phyloP scores from a whole-genome alignment of 202 grass and related monocot genomes.

The Miscanthus sacchariflorus region DNA sequence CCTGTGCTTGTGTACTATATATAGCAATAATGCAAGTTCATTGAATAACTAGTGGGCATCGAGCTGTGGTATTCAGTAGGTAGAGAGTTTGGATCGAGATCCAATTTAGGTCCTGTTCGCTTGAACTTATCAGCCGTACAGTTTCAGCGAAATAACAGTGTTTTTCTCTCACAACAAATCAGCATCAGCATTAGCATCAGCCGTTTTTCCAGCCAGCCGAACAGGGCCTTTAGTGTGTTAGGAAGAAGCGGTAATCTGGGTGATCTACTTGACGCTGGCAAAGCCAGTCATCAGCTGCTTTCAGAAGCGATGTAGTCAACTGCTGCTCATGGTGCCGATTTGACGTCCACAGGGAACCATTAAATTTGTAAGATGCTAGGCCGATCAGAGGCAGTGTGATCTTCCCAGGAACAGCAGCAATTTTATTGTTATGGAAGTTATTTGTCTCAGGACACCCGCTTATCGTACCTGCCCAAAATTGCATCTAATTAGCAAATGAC shows the following conservation, averaged over 20 bases:
- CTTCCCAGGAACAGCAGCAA: constrained; percentile 51
- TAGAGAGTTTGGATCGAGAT: constrained; percentile 31
- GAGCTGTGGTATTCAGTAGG: not conserved
- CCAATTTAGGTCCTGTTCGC: too few species aligned
- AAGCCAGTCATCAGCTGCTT: constrained; percentile 77
- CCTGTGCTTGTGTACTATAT: constrained; percentile 9
- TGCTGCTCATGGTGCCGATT: constrained; percentile 58
- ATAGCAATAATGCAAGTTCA: constrained; percentile 19
- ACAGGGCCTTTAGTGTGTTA: too few species aligned
- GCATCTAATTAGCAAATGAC: constrained; percentile 22
- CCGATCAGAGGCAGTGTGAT: constrained; percentile 70
- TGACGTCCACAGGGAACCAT: constrained; percentile 65
- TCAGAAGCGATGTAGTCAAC: constrained; percentile 58
- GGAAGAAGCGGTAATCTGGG: constrained; percentile 81
- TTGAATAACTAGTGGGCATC: constrained; percentile 29
- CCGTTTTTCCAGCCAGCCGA: too few species aligned
- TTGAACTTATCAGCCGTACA: too few species aligned
- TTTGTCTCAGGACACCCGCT: constrained; percentile 36
- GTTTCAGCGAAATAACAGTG: too few species aligned
- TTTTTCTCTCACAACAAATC: too few species aligned
- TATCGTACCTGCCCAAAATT: constrained; percentile 47
- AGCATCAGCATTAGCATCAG: too few species aligned
- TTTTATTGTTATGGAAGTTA: constrained; percentile 40
- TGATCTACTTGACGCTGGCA: constrained; percentile 60
- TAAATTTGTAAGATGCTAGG: constrained; percentile 75